A percentile compares a stretch with the other conserved stretches of the same genome.
phyloP scores from a whole-genome alignment of 345 rosid species.

The Orychophragmus violaceus region DNA sequence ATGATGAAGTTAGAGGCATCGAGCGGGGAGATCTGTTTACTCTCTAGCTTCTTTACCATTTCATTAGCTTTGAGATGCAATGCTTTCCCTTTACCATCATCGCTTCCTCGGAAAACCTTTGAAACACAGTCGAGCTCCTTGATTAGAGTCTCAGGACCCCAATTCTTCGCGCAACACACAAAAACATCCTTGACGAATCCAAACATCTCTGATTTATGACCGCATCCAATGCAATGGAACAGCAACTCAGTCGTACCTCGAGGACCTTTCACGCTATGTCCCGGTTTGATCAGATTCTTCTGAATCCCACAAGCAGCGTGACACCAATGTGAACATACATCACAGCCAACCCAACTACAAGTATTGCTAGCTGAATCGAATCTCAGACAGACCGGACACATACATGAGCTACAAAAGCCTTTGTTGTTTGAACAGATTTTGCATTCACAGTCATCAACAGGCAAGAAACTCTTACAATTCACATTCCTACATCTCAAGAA shows the following conservation, averaged over 20 bases:
- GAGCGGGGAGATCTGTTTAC: constrained; percentile 42
- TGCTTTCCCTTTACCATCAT: constrained; percentile 74
- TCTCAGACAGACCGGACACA: constrained; percentile 84
- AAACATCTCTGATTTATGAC: constrained; percentile 89
- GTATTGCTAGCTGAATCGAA: constrained; percentile 96
- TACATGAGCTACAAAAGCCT: constrained; percentile 96
- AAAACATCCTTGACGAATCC: constrained; percentile 96
- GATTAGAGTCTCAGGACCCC: constrained; percentile 54
- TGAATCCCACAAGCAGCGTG: constrained; percentile 95
- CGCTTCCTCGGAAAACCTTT: constrained; percentile 70
- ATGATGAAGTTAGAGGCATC: constrained; percentile 66
- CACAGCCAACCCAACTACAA: constrained; percentile 99
- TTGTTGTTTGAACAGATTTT: constrained; percentile 75
- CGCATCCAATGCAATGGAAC: constrained; percentile 81
- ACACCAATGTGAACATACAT: constrained; percentile 98
- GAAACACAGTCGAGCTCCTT: constrained; percentile 82
- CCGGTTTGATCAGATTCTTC: constrained; percentile 75
- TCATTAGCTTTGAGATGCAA: constrained; percentile 62
- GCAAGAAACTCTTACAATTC: constrained; percentile 71
- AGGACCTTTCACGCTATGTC: constrained; percentile 75
- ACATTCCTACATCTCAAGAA: constrained; percentile 75
- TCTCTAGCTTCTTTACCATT: constrained; percentile 56
- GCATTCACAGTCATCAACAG: constrained; percentile 96
- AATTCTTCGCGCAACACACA: constrained; percentile 59
- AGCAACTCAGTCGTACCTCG: constrained; percentile 70